These are phyloP conservation scores for Kodamaea anthophila DNA, from an alignment of 1,139 yeast species.

Conservation along the genomic window DNA sequence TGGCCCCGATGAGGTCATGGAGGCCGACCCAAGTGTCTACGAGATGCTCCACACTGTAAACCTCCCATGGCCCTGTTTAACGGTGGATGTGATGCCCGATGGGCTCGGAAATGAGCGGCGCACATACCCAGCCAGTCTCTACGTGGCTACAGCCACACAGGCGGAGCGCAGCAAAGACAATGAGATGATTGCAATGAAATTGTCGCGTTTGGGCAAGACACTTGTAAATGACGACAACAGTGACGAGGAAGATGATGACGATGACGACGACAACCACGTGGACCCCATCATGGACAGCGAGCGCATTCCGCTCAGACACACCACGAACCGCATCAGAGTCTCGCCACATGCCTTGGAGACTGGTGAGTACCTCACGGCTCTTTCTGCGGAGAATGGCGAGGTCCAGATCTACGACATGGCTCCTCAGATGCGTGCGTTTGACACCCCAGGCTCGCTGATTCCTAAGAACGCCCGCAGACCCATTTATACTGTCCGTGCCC, in stretches of 20 bases:
- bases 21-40: constrained; percentile 93
- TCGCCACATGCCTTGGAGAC: constrained; percentile 73
- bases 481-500: constrained; percentile 73
- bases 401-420: constrained; percentile 77
- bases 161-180: constrained; percentile 85
- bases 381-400: constrained; percentile 88
- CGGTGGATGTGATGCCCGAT: constrained; percentile 86
- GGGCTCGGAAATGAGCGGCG: constrained; percentile 82
- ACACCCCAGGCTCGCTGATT: constrained; percentile 77
- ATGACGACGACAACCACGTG: constrained; percentile 54
- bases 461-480: constrained; percentile 79
- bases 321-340: constrained; percentile 85
- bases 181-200: constrained; percentile 76
- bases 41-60: constrained; percentile 94
- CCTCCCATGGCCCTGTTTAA: constrained; percentile 95
- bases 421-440: constrained; percentile 76
- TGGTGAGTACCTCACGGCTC: constrained; percentile 81
- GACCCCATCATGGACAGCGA: constrained; percentile 90
- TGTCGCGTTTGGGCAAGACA: constrained; percentile 79
- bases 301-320: constrained; percentile 65
- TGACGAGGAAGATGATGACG: constrained; percentile 63
- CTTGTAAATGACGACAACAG: constrained; percentile 75
- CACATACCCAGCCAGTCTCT: constrained; percentile 81
- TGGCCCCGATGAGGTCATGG: constrained; percentile 93
- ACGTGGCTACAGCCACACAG: constrained; percentile 89